Percentiles rank a stretch among this genome's conserved stretches.
These are phyloP conservation scores for Anthostomella pinea DNA, from an alignment of 2,329 filamentous ascomycete genomes.

Conservation along the genomic window DNA sequence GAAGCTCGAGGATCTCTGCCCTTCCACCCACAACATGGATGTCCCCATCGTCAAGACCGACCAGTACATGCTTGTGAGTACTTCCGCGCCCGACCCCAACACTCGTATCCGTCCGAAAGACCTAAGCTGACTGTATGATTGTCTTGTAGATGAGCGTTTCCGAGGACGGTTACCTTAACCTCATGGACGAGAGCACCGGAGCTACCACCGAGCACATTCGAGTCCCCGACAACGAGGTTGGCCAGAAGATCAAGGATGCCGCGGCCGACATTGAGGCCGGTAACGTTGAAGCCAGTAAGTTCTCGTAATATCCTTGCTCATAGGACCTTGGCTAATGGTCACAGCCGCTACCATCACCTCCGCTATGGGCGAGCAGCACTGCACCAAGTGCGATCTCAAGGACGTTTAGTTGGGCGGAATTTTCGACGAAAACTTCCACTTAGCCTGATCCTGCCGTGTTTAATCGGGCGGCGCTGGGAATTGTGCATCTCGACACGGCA, in stretches of 20 bases:
- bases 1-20: slow-evolving; percentile 99
- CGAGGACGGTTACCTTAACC: slow-evolving; percentile 91
- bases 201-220: slow-evolving; percentile 93
- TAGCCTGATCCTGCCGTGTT: slow-evolving; percentile 13
- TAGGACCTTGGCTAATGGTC: slow-evolving; percentile 17
- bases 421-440: slow-evolving; percentile 10
- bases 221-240: slow-evolving; percentile 84
- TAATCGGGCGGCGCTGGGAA: too few relatives aligned
- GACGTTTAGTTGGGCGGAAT: slow-evolving; percentile 3
- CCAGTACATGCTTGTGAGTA: slow-evolving; percentile 63
- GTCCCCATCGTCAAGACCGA: slow-evolving; percentile 97
- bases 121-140: slow-evolving; percentile 16
- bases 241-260: slow-evolving; percentile 85
- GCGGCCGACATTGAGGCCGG: slow-evolving; percentile 82
- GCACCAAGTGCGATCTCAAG: slow-evolving; percentile 80
- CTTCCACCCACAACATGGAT: slow-evolving; percentile 97
- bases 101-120: too few relatives aligned
- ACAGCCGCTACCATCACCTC: slow-evolving; percentile 90
- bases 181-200: slow-evolving; percentile 86
- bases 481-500: too few relatives aligned
- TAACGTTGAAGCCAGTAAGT: slow-evolving; percentile 56
- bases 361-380: slow-evolving; percentile 92
- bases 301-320: too few relatives aligned
- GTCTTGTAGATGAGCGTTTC: slow-evolving; percentile 75
- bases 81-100: not conserved